Conservation (phyloP, 495 filamentous ascomycete species). For the Corynascus novoguineensis region DNA sequence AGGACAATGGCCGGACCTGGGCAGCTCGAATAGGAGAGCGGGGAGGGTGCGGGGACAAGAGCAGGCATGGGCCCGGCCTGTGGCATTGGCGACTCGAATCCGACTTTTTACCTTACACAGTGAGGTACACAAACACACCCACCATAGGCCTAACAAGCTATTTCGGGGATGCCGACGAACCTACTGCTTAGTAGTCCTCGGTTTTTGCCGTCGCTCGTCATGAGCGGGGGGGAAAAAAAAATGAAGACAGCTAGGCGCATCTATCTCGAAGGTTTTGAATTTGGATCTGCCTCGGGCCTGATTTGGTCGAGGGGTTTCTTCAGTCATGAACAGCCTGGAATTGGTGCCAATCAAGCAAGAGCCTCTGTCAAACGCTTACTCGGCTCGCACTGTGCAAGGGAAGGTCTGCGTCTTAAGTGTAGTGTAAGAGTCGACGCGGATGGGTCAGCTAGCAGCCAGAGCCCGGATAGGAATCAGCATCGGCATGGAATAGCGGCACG, state of each 20-base stretch:
- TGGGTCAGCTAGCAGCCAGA: not conserved
- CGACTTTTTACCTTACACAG: not conserved
- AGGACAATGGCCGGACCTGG: constrained; percentile 25
- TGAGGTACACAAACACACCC: not conserved
- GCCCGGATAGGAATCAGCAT: not conserved
- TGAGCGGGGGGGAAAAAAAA: no score
- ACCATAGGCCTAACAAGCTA: no score
- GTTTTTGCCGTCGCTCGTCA: no score
- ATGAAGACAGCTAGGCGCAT: no score
- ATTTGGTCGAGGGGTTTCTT: no score
- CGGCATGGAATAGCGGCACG: constrained; percentile 7
- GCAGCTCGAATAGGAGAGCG: constrained; percentile 33
- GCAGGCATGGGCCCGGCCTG: constrained; percentile 11
- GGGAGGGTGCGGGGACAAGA: constrained; percentile 26
- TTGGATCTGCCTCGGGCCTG: no score
- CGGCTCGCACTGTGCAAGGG: not conserved
- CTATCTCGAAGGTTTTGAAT: no score
- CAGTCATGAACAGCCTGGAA: not conserved
- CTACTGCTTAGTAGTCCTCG: no score
- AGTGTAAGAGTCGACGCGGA: no score
- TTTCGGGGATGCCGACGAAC: no score
- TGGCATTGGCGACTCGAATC: constrained; percentile 5
- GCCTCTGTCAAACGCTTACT: not conserved
- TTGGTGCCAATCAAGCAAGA: not conserved
- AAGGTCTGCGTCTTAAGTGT: not conserved